Percentiles rank a stretch among this genome's conserved stretches.
These are phyloP conservation scores for Colletotrichum lini DNA, from an alignment of 2,329 filamentous ascomycete species.

Conservation along the genomic window DNA sequence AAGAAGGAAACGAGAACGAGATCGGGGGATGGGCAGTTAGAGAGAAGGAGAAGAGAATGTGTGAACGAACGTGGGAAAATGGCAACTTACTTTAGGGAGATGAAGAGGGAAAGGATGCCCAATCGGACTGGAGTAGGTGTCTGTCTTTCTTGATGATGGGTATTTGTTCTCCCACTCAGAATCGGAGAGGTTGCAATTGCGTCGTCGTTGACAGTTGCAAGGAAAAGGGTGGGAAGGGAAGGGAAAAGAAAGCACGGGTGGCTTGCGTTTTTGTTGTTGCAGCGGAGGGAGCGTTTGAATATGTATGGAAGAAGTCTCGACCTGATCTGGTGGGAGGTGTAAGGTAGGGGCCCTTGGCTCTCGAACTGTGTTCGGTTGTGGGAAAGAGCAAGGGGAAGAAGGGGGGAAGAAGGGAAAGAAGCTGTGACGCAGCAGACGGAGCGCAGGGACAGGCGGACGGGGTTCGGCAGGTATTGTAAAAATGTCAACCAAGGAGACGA, in stretches of 20 bases:
- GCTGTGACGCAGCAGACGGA: slow-evolving; percentile 40
- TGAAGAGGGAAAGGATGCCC: background rate
- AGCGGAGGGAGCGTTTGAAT: slow-evolving; percentile 38
- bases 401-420: slow-evolving; percentile 34
- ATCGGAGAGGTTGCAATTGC: slow-evolving; percentile 3
- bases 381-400: slow-evolving; percentile 31
- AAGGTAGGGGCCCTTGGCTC: slow-evolving; percentile 25
- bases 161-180: slow-evolving; percentile 1
- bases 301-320: slow-evolving; percentile 19
- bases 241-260: slow-evolving; percentile 32
- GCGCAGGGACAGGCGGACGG: slow-evolving; percentile 38
- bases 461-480: slow-evolving; percentile 43
- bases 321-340: slow-evolving; percentile 12
- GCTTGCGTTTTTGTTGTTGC: slow-evolving; percentile 14
- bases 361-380: background rate
- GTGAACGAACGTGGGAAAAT: background rate
- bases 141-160: background rate
- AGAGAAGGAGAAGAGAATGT: slow-evolving; percentile 1
- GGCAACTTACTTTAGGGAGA: slow-evolving; percentile 22
- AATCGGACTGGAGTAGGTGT: slow-evolving; percentile 1
- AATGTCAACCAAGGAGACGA: slow-evolving; percentile 42
- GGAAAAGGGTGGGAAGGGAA: slow-evolving; percentile 24
- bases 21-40: background rate
- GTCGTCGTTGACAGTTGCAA: slow-evolving; percentile 26
- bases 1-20: background rate